Percentiles rank a stretch among this genome's conserved stretches.
These are phyloP conservation scores for Mucuna pruriens DNA, from an alignment of 306 rosid species.

Conservation along the genomic window DNA sequence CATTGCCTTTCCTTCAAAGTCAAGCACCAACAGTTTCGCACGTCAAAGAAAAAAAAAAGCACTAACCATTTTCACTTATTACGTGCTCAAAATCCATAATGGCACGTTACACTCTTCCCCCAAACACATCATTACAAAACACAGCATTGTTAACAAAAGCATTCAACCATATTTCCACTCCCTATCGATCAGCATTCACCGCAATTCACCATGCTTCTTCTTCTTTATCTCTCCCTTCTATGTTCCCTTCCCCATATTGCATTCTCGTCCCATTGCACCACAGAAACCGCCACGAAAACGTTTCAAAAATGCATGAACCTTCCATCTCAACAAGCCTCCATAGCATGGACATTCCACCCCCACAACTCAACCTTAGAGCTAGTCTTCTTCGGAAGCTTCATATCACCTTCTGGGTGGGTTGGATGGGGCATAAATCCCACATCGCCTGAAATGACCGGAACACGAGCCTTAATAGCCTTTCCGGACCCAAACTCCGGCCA, in stretches of 20 bases:
- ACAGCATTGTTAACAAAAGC: slow-evolving; percentile 45
- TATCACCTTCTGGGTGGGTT: slow-evolving; percentile 98
- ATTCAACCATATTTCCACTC: slow-evolving; percentile 3
- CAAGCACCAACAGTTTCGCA: slow-evolving; percentile 46
- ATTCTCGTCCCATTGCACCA: slow-evolving; percentile 73
- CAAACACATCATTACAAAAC: slow-evolving; percentile 45
- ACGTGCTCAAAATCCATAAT: slow-evolving; percentile 45
- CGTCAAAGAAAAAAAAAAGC: not conserved
- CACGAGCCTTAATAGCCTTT: slow-evolving; percentile 80
- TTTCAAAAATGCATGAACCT: slow-evolving; percentile 84
- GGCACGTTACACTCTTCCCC: slow-evolving; percentile 9
- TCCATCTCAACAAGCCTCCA: slow-evolving; percentile 90
- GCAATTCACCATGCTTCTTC: slow-evolving; percentile 37
- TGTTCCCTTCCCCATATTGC: slow-evolving; percentile 43
- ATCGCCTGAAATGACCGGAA: slow-evolving; percentile 80
- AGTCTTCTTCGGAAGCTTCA: slow-evolving; percentile 85
- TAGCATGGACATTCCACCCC: slow-evolving; percentile 93
- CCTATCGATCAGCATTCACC: not conserved
- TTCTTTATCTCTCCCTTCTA: slow-evolving; percentile 45
- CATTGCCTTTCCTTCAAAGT: slow-evolving; percentile 76
- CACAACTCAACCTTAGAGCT: slow-evolving; percentile 77
- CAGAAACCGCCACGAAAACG: slow-evolving; percentile 58
- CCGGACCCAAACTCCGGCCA: slow-evolving; percentile 86
- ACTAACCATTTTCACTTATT: slow-evolving; percentile 6
- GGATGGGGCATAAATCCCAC: slow-evolving; percentile 91